Evolutionary conservation across 1,284 basidiomycete species (phyloP), one percentile per base, ranked within the genome.

Genomic region (Leccinum olivaceoglutinosum): DNA sequence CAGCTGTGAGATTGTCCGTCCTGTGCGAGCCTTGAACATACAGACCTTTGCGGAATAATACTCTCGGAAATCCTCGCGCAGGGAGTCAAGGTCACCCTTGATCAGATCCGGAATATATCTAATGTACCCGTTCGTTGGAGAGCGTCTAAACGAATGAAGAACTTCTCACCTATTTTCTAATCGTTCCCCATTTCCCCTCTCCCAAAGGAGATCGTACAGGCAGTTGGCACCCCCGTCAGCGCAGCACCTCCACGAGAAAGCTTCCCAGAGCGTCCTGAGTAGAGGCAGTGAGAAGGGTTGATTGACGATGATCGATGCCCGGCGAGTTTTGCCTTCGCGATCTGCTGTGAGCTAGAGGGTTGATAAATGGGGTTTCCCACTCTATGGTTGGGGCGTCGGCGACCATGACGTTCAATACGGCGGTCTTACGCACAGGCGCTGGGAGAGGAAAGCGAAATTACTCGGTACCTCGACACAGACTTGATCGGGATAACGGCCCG

Each of bases 201-300:
- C 67, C 36, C 60, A 63, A 64, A 91, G 76, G 14, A 80, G 70
- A 70, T 96, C 93, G 68, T 88, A 84, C 25, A 98, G 79, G 21
- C 93, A 82, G 75, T 99, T 99, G 2, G 93, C 93, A 54, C 95
- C 96, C 16, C 96, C 96, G 71, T 98, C 96, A 0, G 96, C 96
- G 74, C 96, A 99, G 63, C 80, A 84, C 65, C 77, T 81, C 85
- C 82, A 88, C 69, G 77, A 65, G 67, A 85, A 84, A 4, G 86
- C 78, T 6, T 76, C 70, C 94, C 95, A 97, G 4, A 94, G 75
- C 10, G 82, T 81, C 14, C 78, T 71, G 57, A 96, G 81, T 46
- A 95, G 81, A 12, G 78, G 70, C 11, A 76, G 69, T 9, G 85
- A 85, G 71, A 96, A 93, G 0, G 93, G 90, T 67, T 95, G 93